Base-by-base conservation (phyloP, 495 filamentous ascomycete genomes). In the Thermochaetoides thermophila region DNA sequence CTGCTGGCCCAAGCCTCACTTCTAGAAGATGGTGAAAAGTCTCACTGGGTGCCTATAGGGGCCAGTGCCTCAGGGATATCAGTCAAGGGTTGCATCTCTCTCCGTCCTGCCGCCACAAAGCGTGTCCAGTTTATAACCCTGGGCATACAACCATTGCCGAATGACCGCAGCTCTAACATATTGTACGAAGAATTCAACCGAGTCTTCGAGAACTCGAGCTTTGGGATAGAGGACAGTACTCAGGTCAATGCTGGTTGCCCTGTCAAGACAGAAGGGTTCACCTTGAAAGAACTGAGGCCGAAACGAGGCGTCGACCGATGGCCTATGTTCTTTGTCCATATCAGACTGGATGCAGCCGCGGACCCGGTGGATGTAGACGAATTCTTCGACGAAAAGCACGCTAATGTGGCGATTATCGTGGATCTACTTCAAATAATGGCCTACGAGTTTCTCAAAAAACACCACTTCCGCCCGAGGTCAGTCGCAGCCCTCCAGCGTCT, bases 311-410 rank as follows among this genome's bases (percentile, higher is more conserved):
- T 82, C 19, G 84, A 93, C 49, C 67, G 75, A 39, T 92, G 80
- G 79, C 84, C 86, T 2, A 91, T 89, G 80, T 96, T 94, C 44
- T 78, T 76, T 46, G 61, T 97, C 21, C 73, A 72, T 6, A 72
- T 97, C n/a, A 57, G 64, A 3, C 40, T 70, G 4, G 46, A 52
- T 10, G 33, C 42, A 4, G 27, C 30, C 4, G 17, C 30, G 13
- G 30, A 21, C 11, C 22, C 14, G 6, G 12, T 44, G 4, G 35
- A 45, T 17, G 21, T 44, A 1, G 50, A 60, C 13, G 43, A 56
- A 0, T 24, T 63, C 4, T 37, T 69, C 0, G 55, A 64, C 21
- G 51, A 59, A 18, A 49, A 50, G 20, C 37, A 38, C 5, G 43
- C 48, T 11, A 49, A 48, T n/a, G 40, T 74, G 12, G 47, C 43